These are phyloP conservation scores for Rhizoclosmatium globosum DNA, from an alignment of 192 early-diverging fungal genomes.

Conservation along the genomic window DNA sequence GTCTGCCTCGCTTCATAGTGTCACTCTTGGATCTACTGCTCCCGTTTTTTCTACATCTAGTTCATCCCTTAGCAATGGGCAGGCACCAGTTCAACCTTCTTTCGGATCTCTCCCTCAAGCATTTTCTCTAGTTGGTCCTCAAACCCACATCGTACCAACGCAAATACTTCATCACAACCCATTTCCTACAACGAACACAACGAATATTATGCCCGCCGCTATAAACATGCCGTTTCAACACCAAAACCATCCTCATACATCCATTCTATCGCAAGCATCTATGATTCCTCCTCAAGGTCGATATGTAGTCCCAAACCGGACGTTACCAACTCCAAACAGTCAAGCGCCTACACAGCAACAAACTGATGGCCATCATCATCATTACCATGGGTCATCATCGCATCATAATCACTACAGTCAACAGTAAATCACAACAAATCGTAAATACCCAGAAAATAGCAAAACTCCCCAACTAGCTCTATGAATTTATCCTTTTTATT, in stretches of 20 bases:
- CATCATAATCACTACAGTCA: background rate
- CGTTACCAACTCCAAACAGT: too few relatives aligned
- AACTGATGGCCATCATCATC: background rate
- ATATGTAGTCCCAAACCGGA: too few relatives aligned
- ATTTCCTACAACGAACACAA: background rate
- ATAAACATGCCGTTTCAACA: background rate
- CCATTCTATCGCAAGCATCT: too few relatives aligned
- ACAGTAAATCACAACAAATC: background rate
- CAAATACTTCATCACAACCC: background rate
- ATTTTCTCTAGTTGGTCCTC: background rate
- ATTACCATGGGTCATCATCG: background rate
- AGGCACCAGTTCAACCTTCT: background rate
- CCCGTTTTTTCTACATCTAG: slow-evolving; percentile 5
- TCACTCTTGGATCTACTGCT: slow-evolving; percentile 3
- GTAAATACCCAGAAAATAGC: background rate
- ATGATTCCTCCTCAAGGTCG: too few relatives aligned
- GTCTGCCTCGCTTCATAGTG: background rate
- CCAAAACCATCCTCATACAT: background rate
- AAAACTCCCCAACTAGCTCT: background rate
- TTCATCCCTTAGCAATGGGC: background rate
- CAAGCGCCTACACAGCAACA: too few relatives aligned
- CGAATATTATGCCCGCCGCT: background rate
- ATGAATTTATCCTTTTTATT: background rate
- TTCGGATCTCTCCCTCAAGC: background rate
- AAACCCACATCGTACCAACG: background rate